These are phyloP conservation scores for Penicillium turbatum DNA, from an alignment of 495 filamentous ascomycete species.

Conservation along the genomic window DNA sequence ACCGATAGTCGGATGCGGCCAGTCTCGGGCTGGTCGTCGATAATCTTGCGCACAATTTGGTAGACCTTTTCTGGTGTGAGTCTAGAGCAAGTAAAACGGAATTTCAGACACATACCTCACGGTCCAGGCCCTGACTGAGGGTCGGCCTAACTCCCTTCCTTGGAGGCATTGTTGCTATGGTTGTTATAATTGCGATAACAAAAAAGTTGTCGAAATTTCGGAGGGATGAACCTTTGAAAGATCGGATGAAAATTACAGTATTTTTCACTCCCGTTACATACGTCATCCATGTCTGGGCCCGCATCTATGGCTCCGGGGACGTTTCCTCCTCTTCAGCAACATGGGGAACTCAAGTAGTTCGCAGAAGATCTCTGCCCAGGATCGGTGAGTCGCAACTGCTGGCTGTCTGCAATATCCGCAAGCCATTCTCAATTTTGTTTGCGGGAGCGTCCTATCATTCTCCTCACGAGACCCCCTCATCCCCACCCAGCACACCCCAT, in stretches of 20 bases:
- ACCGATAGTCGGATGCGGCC: constrained; percentile 51
- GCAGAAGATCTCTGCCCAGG: constrained; percentile 67
- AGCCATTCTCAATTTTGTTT: background rate
- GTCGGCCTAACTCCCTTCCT: constrained; percentile 44
- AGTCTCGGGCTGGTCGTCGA: constrained; percentile 56
- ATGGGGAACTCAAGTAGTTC: constrained; percentile 67
- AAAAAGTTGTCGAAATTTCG: constrained; percentile 22
- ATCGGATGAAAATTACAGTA: constrained; percentile 15
- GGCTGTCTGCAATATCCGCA: background rate
- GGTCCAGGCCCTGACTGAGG: constrained; percentile 51
- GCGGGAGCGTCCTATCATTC: background rate
- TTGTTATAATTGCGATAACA: constrained; percentile 13
- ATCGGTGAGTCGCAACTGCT: constrained; percentile 46
- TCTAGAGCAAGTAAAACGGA: constrained; percentile 1
- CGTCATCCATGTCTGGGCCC: constrained; percentile 19
- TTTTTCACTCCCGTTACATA: constrained; percentile 18
- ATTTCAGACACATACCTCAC: constrained; percentile 41
- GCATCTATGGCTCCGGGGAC: background rate
- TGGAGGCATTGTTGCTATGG: constrained; percentile 24
- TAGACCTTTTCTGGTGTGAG: constrained; percentile 50
- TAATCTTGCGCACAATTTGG: constrained; percentile 67
- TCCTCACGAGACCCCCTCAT: constrained; percentile 24
- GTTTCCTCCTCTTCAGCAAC: constrained; percentile 19
- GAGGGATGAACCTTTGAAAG: constrained; percentile 3
- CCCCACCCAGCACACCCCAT: background rate